Base-by-base conservation (phyloP, 768 basidiomycete genomes). In the Hypholoma fasciculare region DNA sequence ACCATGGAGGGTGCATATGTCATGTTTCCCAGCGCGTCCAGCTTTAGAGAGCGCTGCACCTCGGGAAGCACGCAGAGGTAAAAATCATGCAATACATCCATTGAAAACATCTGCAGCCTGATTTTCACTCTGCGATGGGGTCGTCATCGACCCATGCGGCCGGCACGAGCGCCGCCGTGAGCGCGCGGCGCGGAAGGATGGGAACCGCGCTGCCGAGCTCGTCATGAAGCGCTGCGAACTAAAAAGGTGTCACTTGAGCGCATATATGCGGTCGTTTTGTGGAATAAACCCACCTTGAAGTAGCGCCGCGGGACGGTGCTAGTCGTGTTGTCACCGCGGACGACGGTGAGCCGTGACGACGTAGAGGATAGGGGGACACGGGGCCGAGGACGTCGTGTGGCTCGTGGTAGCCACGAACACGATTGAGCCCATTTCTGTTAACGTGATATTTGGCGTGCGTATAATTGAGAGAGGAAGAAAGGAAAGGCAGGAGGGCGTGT, bases 91-190 rank as follows among this genome's bases (percentile, higher is more conserved):
- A 80, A 52, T 20, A 82, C 68, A 43, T 69, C 65, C 30, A 67
- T 69, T 42, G 83, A 66, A 61, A 81, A 83, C n/a, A 69, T 63
- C 36, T 72, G 68, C 1, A 83, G 66, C 3, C 81, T 81, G 4
- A 65, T 62, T 81, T 84, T 52, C 83, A 76, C 65, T 82, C 81
- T 1, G 73, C 61, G 54, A 84, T 81, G 27, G 82, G 76, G 6
- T 69, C 62, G 60, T 85, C 80, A 61, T 82, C 78, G n/a, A 80
- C 69, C 82, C 83, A 83, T 1, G 78, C 78, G 2, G 74, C 76
- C 0, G 81, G 81, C n/a, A 81, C 48, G 58, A 83, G 75, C 1
- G 72, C 70, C 5, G 77, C 79, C 9, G 69, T 65, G 7, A 85
- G 65, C 26, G 76, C 65, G 14, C 77, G 78, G 67, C 80, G 82